phyloP scores from a whole-genome alignment of 2,329 filamentous ascomycete species.

The Xylariaceae sp. region DNA sequence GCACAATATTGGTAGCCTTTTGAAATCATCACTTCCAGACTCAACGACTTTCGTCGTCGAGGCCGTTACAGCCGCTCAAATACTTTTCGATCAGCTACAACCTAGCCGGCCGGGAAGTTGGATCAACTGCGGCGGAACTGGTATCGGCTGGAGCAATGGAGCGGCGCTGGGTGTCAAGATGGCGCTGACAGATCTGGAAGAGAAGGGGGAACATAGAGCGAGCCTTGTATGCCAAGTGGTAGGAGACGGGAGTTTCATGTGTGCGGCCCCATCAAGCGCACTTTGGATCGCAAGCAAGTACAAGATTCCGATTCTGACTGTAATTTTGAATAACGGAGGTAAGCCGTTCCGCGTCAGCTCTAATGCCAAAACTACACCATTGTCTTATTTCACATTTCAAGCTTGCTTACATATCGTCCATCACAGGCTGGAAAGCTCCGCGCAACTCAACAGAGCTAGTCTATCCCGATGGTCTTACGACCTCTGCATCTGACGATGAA shows the following conservation, averaged over 20 bases:
- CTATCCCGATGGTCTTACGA: constrained; percentile 33
- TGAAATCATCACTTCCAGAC: constrained; percentile 28
- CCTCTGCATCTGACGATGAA: constrained; percentile 33
- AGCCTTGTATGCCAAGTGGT: constrained; percentile 55
- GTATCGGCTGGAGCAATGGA: constrained; percentile 81
- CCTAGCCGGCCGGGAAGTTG: constrained; percentile 71
- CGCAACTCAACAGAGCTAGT: constrained; percentile 34
- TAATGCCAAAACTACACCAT: neutral
- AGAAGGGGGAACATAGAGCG: constrained; percentile 50
- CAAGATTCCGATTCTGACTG: constrained; percentile 53
- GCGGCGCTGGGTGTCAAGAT: constrained; percentile 78
- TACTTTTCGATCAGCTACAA: constrained; percentile 74
- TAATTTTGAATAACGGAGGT: constrained; percentile 59
- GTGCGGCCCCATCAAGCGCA: constrained; percentile 54
- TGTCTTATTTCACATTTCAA: neutral
- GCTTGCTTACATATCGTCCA: neutral
- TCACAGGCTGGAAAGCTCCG: constrained; percentile 37
- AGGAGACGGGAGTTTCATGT: constrained; percentile 57
- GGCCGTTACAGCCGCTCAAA: constrained; percentile 73
- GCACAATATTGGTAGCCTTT: constrained; percentile 33
- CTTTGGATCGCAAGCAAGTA: constrained; percentile 57
- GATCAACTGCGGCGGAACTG: constrained; percentile 83
- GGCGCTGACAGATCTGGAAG: constrained; percentile 58
- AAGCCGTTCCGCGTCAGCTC: constrained; percentile 27
- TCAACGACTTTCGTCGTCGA: constrained; percentile 77